phyloP scores from a whole-genome alignment of 768 basidiomycete genomes.

The Lactarius sanguifluus region DNA sequence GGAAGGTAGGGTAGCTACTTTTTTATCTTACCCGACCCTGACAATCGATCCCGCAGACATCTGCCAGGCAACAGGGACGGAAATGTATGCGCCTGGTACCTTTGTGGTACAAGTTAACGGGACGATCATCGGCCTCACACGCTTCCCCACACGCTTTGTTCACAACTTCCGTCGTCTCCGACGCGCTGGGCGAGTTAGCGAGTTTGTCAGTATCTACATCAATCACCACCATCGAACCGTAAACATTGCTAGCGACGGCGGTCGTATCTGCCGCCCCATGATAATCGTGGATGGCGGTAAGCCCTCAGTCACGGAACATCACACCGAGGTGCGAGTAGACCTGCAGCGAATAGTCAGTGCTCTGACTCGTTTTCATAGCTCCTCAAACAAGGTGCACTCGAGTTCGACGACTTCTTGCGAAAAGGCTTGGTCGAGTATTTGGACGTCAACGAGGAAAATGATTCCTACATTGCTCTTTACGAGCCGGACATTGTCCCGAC shows the following conservation, averaged over 20 bases:
- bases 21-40: not conserved
- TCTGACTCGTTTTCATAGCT: slow-evolving; percentile 45
- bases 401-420: slow-evolving; percentile 92
- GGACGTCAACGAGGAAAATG: slow-evolving; percentile 99
- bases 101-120: slow-evolving; percentile 98
- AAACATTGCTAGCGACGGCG: slow-evolving; percentile 95
- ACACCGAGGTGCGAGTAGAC: slow-evolving; percentile 61
- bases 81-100: slow-evolving; percentile 91
- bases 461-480: slow-evolving; percentile 93
- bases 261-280: slow-evolving; percentile 94
- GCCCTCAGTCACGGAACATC: slow-evolving; percentile 75
- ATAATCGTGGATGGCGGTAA: slow-evolving; percentile 89
- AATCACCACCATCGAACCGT: slow-evolving; percentile 94
- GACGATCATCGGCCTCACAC: slow-evolving; percentile 89
- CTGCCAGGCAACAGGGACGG: slow-evolving; percentile 85
- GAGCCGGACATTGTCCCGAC: slow-evolving; percentile 78
- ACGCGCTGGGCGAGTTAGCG: slow-evolving; percentile 87
- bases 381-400: slow-evolving; percentile 73
- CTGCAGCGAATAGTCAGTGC: not conserved
- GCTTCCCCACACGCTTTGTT: slow-evolving; percentile 83
- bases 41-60: slow-evolving; percentile 61
- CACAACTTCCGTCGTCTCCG: slow-evolving; percentile 88
- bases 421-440: slow-evolving; percentile 96
- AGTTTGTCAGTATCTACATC: slow-evolving; percentile 95
- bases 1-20: slow-evolving; percentile 62